These are phyloP conservation scores for Curvularia hawaiiensis DNA, from an alignment of 2,329 filamentous ascomycete genomes.

Conservation along the genomic window DNA sequence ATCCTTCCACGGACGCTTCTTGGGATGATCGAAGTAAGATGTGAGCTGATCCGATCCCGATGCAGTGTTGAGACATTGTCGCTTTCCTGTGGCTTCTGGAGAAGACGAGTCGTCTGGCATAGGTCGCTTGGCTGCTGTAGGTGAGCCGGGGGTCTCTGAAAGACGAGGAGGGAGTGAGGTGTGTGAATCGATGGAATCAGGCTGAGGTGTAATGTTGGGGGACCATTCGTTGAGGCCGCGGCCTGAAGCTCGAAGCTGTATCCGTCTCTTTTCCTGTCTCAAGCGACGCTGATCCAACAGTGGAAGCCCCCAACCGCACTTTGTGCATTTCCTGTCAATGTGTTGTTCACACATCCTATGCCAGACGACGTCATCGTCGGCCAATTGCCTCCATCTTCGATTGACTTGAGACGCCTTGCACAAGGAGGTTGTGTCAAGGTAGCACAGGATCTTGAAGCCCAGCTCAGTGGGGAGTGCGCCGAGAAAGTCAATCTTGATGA, in stretches of 20 bases:
- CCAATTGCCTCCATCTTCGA: conserved; percentile 81
- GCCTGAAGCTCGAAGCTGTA: conserved; percentile 70
- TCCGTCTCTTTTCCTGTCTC: conserved; percentile 84
- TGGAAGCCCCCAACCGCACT: conserved; percentile 94
- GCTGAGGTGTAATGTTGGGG: conserved; percentile 56
- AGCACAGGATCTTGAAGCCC: conserved; percentile 90
- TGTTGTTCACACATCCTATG: conserved; percentile 98
- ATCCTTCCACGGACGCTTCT: conserved; percentile 84
- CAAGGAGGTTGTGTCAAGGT: conserved; percentile 89
- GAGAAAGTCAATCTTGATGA: conserved; percentile 97
- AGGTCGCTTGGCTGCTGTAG: conserved; percentile 37
- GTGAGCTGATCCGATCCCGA: conserved; percentile 43
- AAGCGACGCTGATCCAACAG: conserved; percentile 86
- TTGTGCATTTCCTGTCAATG: conserved; percentile 90
- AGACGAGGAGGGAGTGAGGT: conserved; percentile 18
- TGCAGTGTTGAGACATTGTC: conserved; percentile 35
- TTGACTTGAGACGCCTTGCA: conserved; percentile 97
- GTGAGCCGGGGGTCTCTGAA: conserved; percentile 23
- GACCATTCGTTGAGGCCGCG: conserved; percentile 61
- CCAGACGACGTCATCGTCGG: conserved; percentile 98
- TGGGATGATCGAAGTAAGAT: conserved; percentile 56
- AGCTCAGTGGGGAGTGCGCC: conserved; percentile 87
- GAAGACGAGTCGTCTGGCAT: conserved; percentile 30
- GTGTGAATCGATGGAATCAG: conserved; percentile 39
- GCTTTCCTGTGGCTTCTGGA: conserved; percentile 40